phyloP scores from a whole-genome alignment of 1,139 yeast species.

The Lodderomyces pseudojiufengensis region DNA sequence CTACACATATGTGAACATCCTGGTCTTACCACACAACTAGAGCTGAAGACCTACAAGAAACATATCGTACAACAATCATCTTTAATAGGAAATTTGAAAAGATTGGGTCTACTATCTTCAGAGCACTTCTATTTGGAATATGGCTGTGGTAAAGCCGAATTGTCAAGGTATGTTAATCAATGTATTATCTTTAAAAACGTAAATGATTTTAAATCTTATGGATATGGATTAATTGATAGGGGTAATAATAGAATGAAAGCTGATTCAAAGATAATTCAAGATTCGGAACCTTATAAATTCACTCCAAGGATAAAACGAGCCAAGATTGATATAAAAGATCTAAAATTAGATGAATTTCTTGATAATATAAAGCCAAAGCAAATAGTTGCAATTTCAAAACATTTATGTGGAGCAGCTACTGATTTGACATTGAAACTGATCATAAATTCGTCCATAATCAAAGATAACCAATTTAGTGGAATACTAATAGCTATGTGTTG shows the following conservation, averaged over 20 bases:
- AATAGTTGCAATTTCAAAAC: constrained; percentile 73
- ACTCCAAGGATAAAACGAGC: constrained; percentile 47
- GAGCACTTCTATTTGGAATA: constrained; percentile 60
- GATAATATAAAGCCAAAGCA: constrained; percentile 18
- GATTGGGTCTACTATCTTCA: constrained; percentile 34
- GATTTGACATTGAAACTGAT: constrained; percentile 75
- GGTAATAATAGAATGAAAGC: constrained; percentile 76
- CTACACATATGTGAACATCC: constrained; percentile 19
- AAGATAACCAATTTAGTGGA: constrained; percentile 38
- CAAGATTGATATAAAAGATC: constrained; percentile 76
- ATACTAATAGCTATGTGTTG: constrained; percentile 90
- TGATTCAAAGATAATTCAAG: constrained; percentile 64
- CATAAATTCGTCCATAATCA: constrained; percentile 35
- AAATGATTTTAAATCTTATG: constrained; percentile 22
- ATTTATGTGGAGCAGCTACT: constrained; percentile 91
- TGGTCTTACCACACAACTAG: constrained; percentile 36
- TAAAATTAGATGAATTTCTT: constrained; percentile 49
- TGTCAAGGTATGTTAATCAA: constrained; percentile 63
- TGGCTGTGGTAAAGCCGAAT: constrained; percentile 89
- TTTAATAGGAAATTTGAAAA: constrained; percentile 64
- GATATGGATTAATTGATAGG: constrained; percentile 69
- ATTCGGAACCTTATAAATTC: constrained; percentile 23
- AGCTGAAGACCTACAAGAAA: constrained; percentile 55
- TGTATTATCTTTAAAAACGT: constrained; percentile 33
- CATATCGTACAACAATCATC: constrained; percentile 85